These are phyloP conservation scores for Venturia effusa DNA, from an alignment of 2,329 filamentous ascomycete species.

Conservation along the genomic window DNA sequence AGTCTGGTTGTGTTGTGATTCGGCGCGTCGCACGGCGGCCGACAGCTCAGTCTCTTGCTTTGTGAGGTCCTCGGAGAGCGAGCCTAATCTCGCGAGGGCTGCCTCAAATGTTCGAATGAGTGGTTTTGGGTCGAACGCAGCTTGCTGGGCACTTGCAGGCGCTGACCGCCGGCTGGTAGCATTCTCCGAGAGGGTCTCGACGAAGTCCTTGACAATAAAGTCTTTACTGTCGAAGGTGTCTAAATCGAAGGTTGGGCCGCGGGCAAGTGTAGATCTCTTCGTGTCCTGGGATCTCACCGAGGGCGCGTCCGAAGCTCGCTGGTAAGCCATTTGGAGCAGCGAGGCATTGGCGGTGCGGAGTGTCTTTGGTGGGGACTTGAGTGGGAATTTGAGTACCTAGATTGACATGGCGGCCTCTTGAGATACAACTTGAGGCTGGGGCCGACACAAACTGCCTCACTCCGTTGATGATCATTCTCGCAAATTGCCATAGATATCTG, in stretches of 20 bases:
- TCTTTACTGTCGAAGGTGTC: conserved; percentile 62
- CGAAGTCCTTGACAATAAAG: conserved; percentile 96
- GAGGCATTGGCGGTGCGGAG: not conserved
- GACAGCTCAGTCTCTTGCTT: conserved; percentile 83
- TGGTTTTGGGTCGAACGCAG: conserved; percentile 86
- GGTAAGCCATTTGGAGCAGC: not conserved
- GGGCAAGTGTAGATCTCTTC: not conserved
- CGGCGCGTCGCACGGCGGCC: conserved; percentile 80
- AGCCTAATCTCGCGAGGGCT: conserved; percentile 56
- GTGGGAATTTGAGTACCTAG: not conserved
- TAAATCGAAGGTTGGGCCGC: conserved; percentile 73
- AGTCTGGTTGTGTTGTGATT: conserved; percentile 47
- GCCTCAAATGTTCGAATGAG: conserved; percentile 89
- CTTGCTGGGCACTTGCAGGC: conserved; percentile 26
- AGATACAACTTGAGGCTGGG: not conserved
- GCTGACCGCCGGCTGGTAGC: conserved; percentile 73
- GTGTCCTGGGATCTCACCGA: not conserved
- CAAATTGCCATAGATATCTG: no score
- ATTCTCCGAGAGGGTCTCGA: conserved; percentile 82
- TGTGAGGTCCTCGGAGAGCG: conserved; percentile 73
- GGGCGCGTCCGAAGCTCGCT: not conserved
- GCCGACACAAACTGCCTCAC: no score
- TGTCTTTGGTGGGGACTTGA: not conserved
- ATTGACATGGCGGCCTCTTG: not conserved
- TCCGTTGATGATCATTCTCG: no score